Conservation (phyloP, 2,329 filamentous ascomycete species). For the Colletotrichum neosansevieriae region DNA sequence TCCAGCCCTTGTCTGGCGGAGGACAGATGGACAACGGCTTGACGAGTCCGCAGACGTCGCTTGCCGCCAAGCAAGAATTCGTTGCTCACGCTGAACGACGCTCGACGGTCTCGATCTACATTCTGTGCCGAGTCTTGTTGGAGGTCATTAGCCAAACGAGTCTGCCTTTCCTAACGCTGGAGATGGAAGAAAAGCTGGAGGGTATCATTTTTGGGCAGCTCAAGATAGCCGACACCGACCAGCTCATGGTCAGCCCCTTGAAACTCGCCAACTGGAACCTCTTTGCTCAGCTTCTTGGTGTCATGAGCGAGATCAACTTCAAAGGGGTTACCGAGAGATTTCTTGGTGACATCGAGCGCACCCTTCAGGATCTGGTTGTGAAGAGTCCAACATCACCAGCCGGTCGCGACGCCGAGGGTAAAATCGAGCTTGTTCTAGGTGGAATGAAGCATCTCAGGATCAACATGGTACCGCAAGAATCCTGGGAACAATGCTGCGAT, state of each 20-base stretch:
- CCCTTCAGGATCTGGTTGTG: slow-evolving; percentile 79
- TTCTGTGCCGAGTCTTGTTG: slow-evolving; percentile 91
- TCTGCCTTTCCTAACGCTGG: slow-evolving; percentile 82
- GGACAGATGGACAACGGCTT: slow-evolving; percentile 47
- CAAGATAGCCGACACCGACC: slow-evolving; percentile 87
- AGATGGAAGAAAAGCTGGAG: slow-evolving; percentile 95
- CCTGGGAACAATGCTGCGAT: slow-evolving; percentile 89
- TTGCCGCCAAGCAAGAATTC: slow-evolving; percentile 73
- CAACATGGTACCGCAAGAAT: slow-evolving; percentile 76
- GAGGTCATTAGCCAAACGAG: slow-evolving; percentile 94
- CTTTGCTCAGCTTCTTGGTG: slow-evolving; percentile 91
- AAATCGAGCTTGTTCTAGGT: slow-evolving; percentile 86
- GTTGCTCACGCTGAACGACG: slow-evolving; percentile 86
- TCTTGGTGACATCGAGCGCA: slow-evolving; percentile 81
- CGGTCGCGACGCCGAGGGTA: slow-evolving; percentile 79
- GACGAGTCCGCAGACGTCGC: slow-evolving; percentile 48
- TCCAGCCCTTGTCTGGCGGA: slow-evolving; percentile 58
- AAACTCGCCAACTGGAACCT: slow-evolving; percentile 96
- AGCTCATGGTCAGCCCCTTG: slow-evolving; percentile 80
- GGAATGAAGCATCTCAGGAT: slow-evolving; percentile 93
- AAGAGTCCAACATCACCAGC: slow-evolving; percentile 72
- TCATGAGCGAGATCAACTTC: slow-evolving; percentile 96
- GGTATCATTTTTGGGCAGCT: slow-evolving; percentile 97
- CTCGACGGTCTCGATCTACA: slow-evolving; percentile 94
- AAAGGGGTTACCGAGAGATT: slow-evolving; percentile 85